A percentile compares a stretch with the other conserved stretches of the same genome.
Conservation (phyloP, 805 yeast species). For the Starmerella geochares region DNA sequence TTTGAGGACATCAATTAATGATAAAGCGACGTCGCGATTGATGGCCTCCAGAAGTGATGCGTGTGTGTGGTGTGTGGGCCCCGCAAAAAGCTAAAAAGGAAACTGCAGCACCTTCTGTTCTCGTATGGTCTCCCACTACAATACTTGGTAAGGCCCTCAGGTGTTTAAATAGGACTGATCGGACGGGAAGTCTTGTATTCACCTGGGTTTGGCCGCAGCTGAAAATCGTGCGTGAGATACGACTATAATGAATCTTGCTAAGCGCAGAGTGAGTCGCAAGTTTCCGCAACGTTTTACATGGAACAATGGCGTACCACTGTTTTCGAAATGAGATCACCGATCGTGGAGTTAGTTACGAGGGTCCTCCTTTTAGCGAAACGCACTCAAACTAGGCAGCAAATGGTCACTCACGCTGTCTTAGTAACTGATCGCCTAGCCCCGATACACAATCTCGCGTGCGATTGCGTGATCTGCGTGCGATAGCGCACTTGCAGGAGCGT, state of each 20-base stretch:
- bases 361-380: not conserved
- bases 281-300: too few species aligned
- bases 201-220: constrained; percentile 8
- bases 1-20: not conserved
- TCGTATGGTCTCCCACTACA: constrained; percentile 8
- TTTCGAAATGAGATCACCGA: too few species aligned
- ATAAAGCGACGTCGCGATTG: too few species aligned
- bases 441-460: not conserved
- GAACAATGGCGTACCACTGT: too few species aligned
- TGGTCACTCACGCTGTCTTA: too few species aligned
- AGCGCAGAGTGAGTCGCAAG: not conserved
- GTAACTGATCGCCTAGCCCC: not conserved
- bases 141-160: constrained; percentile 8
- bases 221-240: too few species aligned
- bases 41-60: too few species aligned
- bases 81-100: not conserved
- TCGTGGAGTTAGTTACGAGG: not conserved
- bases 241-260: not conserved
- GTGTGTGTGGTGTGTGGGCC: too few species aligned
- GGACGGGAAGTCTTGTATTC: constrained; percentile 8
- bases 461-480: constrained; percentile 3
- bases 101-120: constrained; percentile 8
- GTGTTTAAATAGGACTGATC: constrained; percentile 7
- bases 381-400: too few species aligned
- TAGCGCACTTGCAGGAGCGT: not conserved